phyloP scores from a whole-genome alignment of 2,329 filamentous ascomycete genomes.

The Hypoxylon sp. region DNA sequence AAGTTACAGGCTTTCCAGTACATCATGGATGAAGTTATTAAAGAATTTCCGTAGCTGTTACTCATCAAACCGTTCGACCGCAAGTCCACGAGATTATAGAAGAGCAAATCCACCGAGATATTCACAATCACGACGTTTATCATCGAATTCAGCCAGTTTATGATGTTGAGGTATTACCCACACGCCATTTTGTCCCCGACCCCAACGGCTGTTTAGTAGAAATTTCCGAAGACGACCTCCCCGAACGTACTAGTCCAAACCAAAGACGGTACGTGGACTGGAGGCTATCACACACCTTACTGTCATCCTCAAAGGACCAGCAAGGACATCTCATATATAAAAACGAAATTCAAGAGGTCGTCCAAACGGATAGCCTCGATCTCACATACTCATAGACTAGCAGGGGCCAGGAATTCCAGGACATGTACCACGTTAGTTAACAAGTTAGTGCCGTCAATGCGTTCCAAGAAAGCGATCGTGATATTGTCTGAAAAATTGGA shows the following conservation, averaged over 20 bases:
- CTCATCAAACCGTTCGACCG: conserved; percentile 53
- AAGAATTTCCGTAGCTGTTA: conserved; percentile 49
- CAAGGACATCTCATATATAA: not conserved
- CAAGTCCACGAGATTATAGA: conserved; percentile 51
- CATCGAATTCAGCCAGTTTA: conserved; percentile 54
- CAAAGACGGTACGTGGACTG: conserved; percentile 34
- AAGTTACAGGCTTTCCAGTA: conserved; percentile 26
- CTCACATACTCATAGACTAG: not conserved
- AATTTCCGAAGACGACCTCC: conserved; percentile 44
- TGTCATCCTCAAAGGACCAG: not conserved
- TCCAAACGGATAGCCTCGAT: not conserved
- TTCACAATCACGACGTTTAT: conserved; percentile 56
- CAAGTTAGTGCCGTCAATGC: too few relatives aligned
- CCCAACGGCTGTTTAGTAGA: conserved; percentile 40
- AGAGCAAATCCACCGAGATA: conserved; percentile 55
- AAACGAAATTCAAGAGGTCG: not conserved
- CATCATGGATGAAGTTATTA: conserved; percentile 3
- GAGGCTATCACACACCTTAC: not conserved
- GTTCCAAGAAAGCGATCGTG: too few relatives aligned
- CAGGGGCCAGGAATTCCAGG: too few relatives aligned
- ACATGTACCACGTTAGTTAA: too few relatives aligned
- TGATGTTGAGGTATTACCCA: conserved; percentile 54
- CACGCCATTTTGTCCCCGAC: conserved; percentile 53
- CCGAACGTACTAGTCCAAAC: conserved; percentile 37
- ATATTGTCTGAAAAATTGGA: too few relatives aligned